These are phyloP conservation scores for Phytophthora quininea DNA, from an alignment of 352 stramenopile species.

Conservation along the genomic window DNA sequence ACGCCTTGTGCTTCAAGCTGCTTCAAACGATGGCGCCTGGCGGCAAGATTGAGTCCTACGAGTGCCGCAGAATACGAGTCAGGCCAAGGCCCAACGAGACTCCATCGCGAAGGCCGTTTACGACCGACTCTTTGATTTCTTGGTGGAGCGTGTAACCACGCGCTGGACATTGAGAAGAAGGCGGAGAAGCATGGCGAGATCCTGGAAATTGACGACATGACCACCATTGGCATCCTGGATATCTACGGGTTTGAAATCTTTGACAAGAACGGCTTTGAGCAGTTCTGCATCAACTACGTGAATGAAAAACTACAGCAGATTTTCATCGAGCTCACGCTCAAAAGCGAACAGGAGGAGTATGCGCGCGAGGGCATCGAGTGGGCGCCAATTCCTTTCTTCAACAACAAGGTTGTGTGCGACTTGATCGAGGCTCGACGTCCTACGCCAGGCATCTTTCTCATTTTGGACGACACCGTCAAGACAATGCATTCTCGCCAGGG, in stretches of 20 bases:
- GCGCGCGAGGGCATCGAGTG: conserved; percentile 93
- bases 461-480: conserved; percentile 86
- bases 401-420: conserved; percentile 93
- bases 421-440: conserved; percentile 82
- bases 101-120: conserved; percentile 97
- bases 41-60: conserved; percentile 84
- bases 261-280: conserved; percentile 94
- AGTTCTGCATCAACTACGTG: conserved; percentile 96
- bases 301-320: conserved; percentile 95
- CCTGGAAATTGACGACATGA: conserved; percentile 75
- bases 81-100: conserved; percentile 93
- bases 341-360: conserved; percentile 95
- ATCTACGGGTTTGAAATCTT: conserved; percentile 98
- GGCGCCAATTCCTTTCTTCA: conserved; percentile 92
- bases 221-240: conserved; percentile 93
- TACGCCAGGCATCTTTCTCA: conserved; percentile 80
- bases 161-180: conserved; percentile 84
- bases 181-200: conserved; percentile 81
- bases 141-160: conserved; percentile 94
- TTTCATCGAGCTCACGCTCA: conserved; percentile 92
- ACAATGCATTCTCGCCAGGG: conserved; percentile 88
- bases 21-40: conserved; percentile 89
- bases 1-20: conserved; percentile 85
- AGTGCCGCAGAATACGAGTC: conserved; percentile 87
- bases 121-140: conserved; percentile 96